Percentiles rank a stretch among this genome's conserved stretches.
Evolutionary conservation across 306 rosid genomes (phyloP).

Genomic region (Pterocarpus macrocarpus): DNA sequence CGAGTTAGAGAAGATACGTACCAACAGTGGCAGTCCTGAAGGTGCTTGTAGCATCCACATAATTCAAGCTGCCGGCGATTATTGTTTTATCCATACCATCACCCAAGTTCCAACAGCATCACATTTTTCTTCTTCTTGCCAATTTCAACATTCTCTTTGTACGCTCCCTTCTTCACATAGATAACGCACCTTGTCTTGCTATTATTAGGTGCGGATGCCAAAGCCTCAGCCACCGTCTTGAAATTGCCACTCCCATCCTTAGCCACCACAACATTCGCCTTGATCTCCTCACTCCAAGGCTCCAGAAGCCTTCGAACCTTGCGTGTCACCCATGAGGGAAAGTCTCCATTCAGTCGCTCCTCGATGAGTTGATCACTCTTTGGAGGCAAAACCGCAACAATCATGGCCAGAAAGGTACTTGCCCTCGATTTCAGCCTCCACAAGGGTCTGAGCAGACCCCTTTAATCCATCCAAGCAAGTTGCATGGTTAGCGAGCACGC

Average conservation of each 20-base stretch:
- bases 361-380: neutral
- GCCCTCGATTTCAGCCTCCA: slow-evolving; percentile 62
- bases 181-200: slow-evolving; percentile 66
- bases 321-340: slow-evolving; percentile 59
- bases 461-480: slow-evolving; percentile 76
- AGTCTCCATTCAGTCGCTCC: slow-evolving; percentile 41
- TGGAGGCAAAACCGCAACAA: slow-evolving; percentile 51
- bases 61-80: slow-evolving; percentile 70
- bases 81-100: slow-evolving; percentile 75
- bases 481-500: slow-evolving; percentile 74
- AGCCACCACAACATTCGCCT: slow-evolving; percentile 74
- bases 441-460: slow-evolving; percentile 23
- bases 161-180: slow-evolving; percentile 69
- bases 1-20: neutral
- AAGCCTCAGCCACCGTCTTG: slow-evolving; percentile 68
- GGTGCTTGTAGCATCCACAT: slow-evolving; percentile 63
- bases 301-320: slow-evolving; percentile 61
- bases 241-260: slow-evolving; percentile 78
- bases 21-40: slow-evolving; percentile 75
- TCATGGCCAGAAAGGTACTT: slow-evolving; percentile 59
- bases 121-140: slow-evolving; percentile 57
- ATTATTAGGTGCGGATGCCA: slow-evolving; percentile 62
- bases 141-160: slow-evolving; percentile 68
- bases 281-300: slow-evolving; percentile 38
- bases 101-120: slow-evolving; percentile 60